Percentiles rank a stretch among this genome's conserved stretches.
Evolutionary conservation across 331 rosid species (phyloP).

Genomic region (Acacia pycnantha): DNA sequence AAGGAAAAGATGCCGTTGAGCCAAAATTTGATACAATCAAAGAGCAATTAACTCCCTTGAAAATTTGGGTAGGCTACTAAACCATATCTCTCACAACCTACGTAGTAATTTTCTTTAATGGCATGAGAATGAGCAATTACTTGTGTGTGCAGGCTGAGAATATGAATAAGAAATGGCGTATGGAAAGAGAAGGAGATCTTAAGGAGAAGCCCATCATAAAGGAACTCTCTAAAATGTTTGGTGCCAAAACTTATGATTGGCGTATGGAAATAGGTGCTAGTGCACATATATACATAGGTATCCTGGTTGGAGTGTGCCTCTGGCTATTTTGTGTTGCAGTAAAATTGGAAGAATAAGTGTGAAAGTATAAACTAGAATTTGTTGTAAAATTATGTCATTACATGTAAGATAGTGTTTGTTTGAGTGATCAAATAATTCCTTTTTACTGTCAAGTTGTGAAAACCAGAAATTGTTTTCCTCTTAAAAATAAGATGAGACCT

Average conservation of each 20-base stretch:
- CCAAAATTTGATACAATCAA: constrained; percentile 60
- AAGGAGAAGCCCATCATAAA: too few species aligned
- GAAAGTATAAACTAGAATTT: background rate
- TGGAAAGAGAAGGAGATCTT: too few species aligned
- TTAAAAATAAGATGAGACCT: background rate
- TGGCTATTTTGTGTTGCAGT: constrained; percentile 9
- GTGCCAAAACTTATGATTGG: too few species aligned
- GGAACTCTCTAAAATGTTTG: too few species aligned
- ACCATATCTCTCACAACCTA: background rate
- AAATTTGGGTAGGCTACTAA: constrained; percentile 57
- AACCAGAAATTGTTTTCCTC: background rate
- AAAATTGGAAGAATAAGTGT: constrained; percentile 8
- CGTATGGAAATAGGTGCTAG: background rate
- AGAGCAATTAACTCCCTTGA: constrained; percentile 62
- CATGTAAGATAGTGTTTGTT: constrained; percentile 1
- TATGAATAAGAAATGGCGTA: constrained; percentile 72
- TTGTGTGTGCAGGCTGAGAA: constrained; percentile 60
- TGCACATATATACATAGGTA: background rate
- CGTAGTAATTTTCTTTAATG: constrained; percentile 14
- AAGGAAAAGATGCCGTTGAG: constrained; percentile 58
- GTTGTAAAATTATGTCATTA: background rate
- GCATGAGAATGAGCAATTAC: constrained; percentile 10
- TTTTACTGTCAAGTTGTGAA: background rate
- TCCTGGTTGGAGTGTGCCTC: constrained; percentile 10
- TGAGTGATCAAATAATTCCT: background rate